phyloP scores from a whole-genome alignment of 1,139 yeast species.

The Debaryomycetaceae sp. region DNA sequence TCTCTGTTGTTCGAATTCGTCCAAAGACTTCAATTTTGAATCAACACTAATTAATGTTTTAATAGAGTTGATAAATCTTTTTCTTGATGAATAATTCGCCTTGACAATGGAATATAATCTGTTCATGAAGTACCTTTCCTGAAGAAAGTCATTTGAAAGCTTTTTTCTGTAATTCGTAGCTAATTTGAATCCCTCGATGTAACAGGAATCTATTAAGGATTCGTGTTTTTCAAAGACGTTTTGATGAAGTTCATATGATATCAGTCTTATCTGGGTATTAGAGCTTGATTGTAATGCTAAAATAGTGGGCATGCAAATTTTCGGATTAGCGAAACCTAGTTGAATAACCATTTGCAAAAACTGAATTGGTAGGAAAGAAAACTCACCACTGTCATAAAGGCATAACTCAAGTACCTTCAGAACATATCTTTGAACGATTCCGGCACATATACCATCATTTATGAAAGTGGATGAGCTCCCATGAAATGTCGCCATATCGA shows the following conservation, averaged over 20 bases:
- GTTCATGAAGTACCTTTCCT: conserved; percentile 19
- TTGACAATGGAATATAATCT: conserved; percentile 43
- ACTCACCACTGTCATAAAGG: conserved; percentile 36
- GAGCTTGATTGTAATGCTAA: conserved; percentile 66
- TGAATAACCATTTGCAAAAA: conserved; percentile 54
- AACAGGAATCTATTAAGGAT: conserved; percentile 63
- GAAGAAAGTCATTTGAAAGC: conserved; percentile 17
- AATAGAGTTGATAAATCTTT: conserved; percentile 38
- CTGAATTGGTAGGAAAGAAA: conserved; percentile 48
- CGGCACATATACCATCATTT: conserved; percentile 71
- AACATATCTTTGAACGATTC: conserved; percentile 64
- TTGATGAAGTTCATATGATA: conserved; percentile 52
- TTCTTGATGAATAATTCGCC: conserved; percentile 40
- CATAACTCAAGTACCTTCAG: conserved; percentile 47
- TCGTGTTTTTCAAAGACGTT: conserved; percentile 65
- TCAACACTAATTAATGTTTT: conserved; percentile 21
- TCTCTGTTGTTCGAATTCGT: conserved; percentile 15
- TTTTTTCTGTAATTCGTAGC: conserved; percentile 47
- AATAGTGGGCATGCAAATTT: conserved; percentile 61
- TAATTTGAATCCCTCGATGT: conserved; percentile 58
- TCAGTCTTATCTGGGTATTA: conserved; percentile 35
- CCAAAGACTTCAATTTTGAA: conserved; percentile 9
- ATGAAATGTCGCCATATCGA: conserved; percentile 53
- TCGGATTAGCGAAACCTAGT: conserved; percentile 74
- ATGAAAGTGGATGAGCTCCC: conserved; percentile 46